Evolutionary conservation across 768 basidiomycete genomes (phyloP), one percentile per base, ranked within the genome.

Genomic region (Boletus fagicola): DNA sequence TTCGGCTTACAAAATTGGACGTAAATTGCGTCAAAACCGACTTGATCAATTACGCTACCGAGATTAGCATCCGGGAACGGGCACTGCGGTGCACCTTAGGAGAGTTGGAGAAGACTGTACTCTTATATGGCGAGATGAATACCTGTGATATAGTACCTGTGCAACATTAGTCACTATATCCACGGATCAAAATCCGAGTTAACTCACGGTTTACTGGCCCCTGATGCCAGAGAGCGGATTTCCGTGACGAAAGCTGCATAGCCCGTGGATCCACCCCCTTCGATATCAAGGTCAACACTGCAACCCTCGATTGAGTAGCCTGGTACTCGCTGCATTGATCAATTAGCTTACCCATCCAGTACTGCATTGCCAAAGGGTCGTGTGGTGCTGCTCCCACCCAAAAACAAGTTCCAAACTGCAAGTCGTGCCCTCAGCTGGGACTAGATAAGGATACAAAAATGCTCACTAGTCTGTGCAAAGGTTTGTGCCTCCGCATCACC

Each of bases 221-320:
- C 62, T 0, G 65, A 59, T 33, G 68, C 65, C n/a, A 69, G 58
- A 45, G 70, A 53, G 5, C 69, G 63, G 13, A 65, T 69, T 53
- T 67, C 48, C 10, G 57, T 71, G 36, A 68, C 57, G 12, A 86
- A 86, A 2, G 81, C 75, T 4, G 72, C 73, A 62, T 83, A 86
- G 38, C 77, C 72, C 6, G 71, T 67, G 24, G 77, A 77, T 18
- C 74, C 69, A 18, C 88, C 88, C n/a, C 83, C 81, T 71, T 90
- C 88, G 60, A 91, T 87, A 66, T 90, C 88, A 33, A 91, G 76
- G 68, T 91, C 88, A 59, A 89, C 71, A 30, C 82, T 84, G 53
- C 6, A 24, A n/a, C 3, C 20, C 7, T 49, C 4, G 57, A 44
- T 11, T 57, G 35, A 63, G 35, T 24, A 52, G 12, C 16, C 12